phyloP scores from a whole-genome alignment of 208 protist species.

The Leishmania tropica region DNA sequence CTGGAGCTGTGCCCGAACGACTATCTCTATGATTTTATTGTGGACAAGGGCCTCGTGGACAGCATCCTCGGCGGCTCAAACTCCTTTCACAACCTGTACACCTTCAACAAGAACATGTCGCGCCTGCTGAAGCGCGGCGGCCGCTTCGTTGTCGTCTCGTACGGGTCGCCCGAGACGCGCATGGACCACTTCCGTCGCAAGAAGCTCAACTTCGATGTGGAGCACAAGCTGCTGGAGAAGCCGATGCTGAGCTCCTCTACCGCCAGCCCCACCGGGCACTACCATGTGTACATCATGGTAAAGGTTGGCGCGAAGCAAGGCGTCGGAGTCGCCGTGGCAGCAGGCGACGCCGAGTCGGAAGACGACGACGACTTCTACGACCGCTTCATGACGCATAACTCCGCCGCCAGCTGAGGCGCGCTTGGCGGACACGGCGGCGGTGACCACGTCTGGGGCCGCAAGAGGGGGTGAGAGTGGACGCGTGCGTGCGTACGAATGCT shows the following conservation, averaged over 20 bases:
- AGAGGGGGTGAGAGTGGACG: neutral
- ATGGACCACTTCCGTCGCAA: slow-evolving; percentile 91
- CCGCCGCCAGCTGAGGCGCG: slow-evolving; percentile 32
- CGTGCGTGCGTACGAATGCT: neutral
- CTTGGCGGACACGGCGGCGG: neutral
- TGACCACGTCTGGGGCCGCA: neutral
- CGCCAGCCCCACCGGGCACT: slow-evolving; percentile 75
- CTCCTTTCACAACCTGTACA: slow-evolving; percentile 90
- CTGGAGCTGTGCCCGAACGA: slow-evolving; percentile 80
- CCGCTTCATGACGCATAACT: slow-evolving; percentile 89
- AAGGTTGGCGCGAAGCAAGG: slow-evolving; percentile 62
- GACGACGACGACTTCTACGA: slow-evolving; percentile 95
- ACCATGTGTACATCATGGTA: slow-evolving; percentile 93
- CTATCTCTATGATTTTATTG: slow-evolving; percentile 88
- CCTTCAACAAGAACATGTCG: slow-evolving; percentile 89
- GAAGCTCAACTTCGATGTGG: slow-evolving; percentile 86
- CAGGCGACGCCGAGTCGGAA: slow-evolving; percentile 40
- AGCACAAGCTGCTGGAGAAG: slow-evolving; percentile 88
- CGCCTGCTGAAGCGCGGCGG: slow-evolving; percentile 89
- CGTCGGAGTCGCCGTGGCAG: slow-evolving; percentile 2
- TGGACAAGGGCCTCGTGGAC: slow-evolving; percentile 91
- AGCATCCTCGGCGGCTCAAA: slow-evolving; percentile 86
- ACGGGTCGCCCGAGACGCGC: slow-evolving; percentile 88
- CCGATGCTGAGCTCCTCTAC: slow-evolving; percentile 84
- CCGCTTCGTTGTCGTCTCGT: slow-evolving; percentile 84